Evolutionary conservation across 106 monocot genomes (phyloP).

Genomic region (Dactylorhiza incarnata): DNA sequence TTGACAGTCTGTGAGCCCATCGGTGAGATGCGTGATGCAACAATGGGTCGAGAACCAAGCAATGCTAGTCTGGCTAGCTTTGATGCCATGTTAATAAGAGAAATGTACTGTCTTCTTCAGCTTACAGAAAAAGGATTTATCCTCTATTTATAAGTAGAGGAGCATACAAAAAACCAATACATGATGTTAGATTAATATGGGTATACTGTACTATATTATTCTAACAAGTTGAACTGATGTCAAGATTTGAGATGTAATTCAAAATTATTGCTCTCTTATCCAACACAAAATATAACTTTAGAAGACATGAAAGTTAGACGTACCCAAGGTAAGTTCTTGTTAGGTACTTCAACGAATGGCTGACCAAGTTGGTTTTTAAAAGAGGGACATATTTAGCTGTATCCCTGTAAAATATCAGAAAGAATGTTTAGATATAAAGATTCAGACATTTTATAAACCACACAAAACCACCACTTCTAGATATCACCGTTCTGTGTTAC

Average conservation of each 20-base stretch:
- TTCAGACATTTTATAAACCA: neutral
- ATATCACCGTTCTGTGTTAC: conserved; percentile 4
- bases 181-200: too few relatives aligned
- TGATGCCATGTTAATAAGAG: too few relatives aligned
- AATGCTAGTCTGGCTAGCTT: too few relatives aligned
- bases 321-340: conserved; percentile 20
- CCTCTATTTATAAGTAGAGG: too few relatives aligned
- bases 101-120: too few relatives aligned
- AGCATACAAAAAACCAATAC: too few relatives aligned
- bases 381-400: conserved; percentile 33
- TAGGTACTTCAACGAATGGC: conserved; percentile 22
- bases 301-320: neutral
- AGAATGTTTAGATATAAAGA: neutral
- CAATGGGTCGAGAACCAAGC: too few relatives aligned
- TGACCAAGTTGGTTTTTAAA: conserved; percentile 30
- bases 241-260: neutral
- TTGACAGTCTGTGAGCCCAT: too few relatives aligned
- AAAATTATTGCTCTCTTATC: neutral
- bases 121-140: too few relatives aligned
- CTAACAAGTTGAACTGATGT: neutral
- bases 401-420: conserved; percentile 21
- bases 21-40: too few relatives aligned
- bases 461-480: neutral
- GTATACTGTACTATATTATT: neutral
- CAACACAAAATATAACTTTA: neutral